Conservation (phyloP, 352 stramenopile species). For the Phytopythium sindhum region DNA sequence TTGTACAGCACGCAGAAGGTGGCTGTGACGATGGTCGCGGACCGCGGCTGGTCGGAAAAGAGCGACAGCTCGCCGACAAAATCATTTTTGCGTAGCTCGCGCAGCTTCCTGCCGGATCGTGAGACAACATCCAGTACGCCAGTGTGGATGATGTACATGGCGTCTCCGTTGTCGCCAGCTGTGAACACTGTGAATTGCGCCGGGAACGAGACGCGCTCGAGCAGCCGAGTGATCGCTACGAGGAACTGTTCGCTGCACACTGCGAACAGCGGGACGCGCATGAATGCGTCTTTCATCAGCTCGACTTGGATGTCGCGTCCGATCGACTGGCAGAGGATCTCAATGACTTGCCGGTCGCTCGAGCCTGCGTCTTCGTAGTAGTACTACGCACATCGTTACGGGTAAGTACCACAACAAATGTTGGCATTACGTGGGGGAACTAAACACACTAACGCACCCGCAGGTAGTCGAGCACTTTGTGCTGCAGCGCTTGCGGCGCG, state of each 20-base stretch:
- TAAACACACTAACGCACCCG: constrained; percentile 22
- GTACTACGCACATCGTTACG: constrained; percentile 10
- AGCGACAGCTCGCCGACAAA: constrained; percentile 53
- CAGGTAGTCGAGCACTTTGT: constrained; percentile 41
- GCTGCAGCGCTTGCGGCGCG: constrained; percentile 32
- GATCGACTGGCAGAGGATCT: constrained; percentile 47
- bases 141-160: constrained; percentile 53
- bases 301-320: constrained; percentile 51
- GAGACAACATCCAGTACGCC: constrained; percentile 34
- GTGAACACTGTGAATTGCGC: constrained; percentile 36
- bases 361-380: constrained; percentile 44
- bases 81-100: constrained; percentile 39
- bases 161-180: constrained; percentile 34
- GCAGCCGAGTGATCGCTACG: constrained; percentile 32
- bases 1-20: constrained; percentile 43
- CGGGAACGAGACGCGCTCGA: constrained; percentile 42
- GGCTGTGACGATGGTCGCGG: constrained; percentile 32
- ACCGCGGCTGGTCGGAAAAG: constrained; percentile 41
- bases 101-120: constrained; percentile 31
- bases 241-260: constrained; percentile 41
- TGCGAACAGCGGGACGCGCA: constrained; percentile 34
- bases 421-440: neutral
- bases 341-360: constrained; percentile 37
- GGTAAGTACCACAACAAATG: neutral
- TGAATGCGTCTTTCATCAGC: constrained; percentile 34